Conservation (phyloP, 345 rosid genomes). For the Anacardium occidentale region DNA sequence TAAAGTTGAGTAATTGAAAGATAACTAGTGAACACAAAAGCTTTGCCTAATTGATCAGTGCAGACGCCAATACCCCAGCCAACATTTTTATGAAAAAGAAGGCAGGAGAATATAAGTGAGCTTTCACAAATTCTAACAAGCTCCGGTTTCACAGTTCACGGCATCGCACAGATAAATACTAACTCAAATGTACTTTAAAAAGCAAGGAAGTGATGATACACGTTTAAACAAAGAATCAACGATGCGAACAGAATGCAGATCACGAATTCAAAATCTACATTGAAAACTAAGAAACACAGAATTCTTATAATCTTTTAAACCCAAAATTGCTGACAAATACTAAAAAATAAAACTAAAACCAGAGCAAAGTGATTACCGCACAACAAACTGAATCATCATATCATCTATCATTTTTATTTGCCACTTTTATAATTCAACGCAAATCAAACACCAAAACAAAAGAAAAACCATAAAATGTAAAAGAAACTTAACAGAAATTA, state of each 20-base stretch:
- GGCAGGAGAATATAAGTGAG: not conserved
- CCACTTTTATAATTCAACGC: not conserved
- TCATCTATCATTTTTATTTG: not conserved
- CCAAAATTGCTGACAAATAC: not conserved
- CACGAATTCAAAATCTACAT: slow-evolving; percentile 2
- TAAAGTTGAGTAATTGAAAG: too few relatives aligned
- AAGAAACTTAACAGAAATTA: not conserved
- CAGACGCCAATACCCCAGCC: not conserved
- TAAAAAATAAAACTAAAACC: not conserved
- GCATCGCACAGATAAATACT: not conserved
- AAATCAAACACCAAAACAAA: not conserved
- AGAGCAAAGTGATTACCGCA: not conserved
- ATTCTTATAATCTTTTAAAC: not conserved
- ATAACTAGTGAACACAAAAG: not conserved
- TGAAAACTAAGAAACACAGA: not conserved
- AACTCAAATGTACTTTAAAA: not conserved
- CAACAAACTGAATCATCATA: not conserved
- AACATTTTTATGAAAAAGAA: too few relatives aligned
- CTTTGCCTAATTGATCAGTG: not conserved
- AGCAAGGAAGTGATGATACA: not conserved
- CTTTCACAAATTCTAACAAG: not conserved
- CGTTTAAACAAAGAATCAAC: not conserved
- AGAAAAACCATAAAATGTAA: not conserved
- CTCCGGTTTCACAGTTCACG: not conserved
- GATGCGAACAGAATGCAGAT: slow-evolving; percentile 14